Conservation (phyloP, 805 yeast genomes). For the Zygosaccharomyces pseudorouxii region DNA sequence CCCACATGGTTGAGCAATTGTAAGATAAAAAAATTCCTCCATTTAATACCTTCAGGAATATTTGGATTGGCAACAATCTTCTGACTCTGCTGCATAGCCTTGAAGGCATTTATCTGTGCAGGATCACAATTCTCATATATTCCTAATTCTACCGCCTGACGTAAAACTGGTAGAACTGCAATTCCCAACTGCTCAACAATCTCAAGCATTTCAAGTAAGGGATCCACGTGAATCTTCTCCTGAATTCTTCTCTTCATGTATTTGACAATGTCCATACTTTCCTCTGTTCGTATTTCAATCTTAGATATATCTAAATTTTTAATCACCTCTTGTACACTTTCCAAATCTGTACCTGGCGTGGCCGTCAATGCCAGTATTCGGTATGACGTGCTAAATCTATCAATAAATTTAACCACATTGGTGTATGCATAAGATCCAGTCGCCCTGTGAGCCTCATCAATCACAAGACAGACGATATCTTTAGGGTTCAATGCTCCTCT, state of each 20-base stretch:
- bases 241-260: slow-evolving; percentile 69
- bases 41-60: slow-evolving; percentile 64
- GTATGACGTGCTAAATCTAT: slow-evolving; percentile 58
- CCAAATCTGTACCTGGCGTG: slow-evolving; percentile 87
- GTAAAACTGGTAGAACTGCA: slow-evolving; percentile 64
- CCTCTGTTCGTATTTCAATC: slow-evolving; percentile 83
- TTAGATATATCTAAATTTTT: slow-evolving; percentile 66
- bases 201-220: slow-evolving; percentile 51
- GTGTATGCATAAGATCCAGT: slow-evolving; percentile 87
- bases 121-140: slow-evolving; percentile 67
- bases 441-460: slow-evolving; percentile 96
- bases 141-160: slow-evolving; percentile 57
- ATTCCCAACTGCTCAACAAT: slow-evolving; percentile 51
- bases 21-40: slow-evolving; percentile 62
- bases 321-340: slow-evolving; percentile 82
- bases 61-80: slow-evolving; percentile 49
- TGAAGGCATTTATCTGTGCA: slow-evolving; percentile 59
- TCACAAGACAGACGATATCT: slow-evolving; percentile 65
- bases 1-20: slow-evolving; percentile 68
- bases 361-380: slow-evolving; percentile 88
- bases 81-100: slow-evolving; percentile 64
- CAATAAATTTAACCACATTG: slow-evolving; percentile 66
- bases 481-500: slow-evolving; percentile 74
- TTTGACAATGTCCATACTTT: slow-evolving; percentile 69
- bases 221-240: slow-evolving; percentile 53